Evolutionary conservation across 208 protist species (phyloP).

Genomic region (Zelonia costaricensis): DNA sequence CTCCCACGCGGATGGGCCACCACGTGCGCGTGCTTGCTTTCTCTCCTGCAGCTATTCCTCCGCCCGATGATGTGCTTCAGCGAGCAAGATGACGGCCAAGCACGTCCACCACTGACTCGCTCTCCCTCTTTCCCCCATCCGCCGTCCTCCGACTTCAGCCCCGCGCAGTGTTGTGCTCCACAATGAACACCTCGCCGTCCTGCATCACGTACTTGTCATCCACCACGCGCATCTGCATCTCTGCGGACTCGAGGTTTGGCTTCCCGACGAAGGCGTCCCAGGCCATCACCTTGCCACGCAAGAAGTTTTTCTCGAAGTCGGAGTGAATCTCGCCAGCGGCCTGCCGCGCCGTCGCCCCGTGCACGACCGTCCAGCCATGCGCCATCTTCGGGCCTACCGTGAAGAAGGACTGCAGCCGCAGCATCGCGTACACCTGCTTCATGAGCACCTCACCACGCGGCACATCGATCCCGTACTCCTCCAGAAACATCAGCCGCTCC

Average conservation of each 20-base stretch:
- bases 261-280: conserved; percentile 59
- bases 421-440: conserved; percentile 52
- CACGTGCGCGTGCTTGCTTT: too few species aligned
- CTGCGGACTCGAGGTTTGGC: conserved; percentile 70
- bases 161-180: conserved; percentile 61
- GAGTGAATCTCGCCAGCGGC: conserved; percentile 86
- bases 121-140: not conserved
- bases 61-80: too few species aligned
- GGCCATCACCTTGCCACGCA: conserved; percentile 64
- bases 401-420: conserved; percentile 85
- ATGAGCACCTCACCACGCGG: conserved; percentile 75
- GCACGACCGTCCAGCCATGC: conserved; percentile 61
- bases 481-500: conserved; percentile 73
- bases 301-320: conserved; percentile 82
- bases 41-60: too few species aligned
- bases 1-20: too few species aligned
- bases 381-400: conserved; percentile 88
- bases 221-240: conserved; percentile 76
- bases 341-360: conserved; percentile 55
- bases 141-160: not conserved
- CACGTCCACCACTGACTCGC: too few species aligned
- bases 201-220: conserved; percentile 66
- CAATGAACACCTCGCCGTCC: conserved; percentile 87
- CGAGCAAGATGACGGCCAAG: too few species aligned
- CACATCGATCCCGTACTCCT: conserved; percentile 74